A percentile compares a stretch with the other conserved stretches of the same genome.
phyloP scores from a whole-genome alignment of 257 asterid species.

The Cruciata laevipes region DNA sequence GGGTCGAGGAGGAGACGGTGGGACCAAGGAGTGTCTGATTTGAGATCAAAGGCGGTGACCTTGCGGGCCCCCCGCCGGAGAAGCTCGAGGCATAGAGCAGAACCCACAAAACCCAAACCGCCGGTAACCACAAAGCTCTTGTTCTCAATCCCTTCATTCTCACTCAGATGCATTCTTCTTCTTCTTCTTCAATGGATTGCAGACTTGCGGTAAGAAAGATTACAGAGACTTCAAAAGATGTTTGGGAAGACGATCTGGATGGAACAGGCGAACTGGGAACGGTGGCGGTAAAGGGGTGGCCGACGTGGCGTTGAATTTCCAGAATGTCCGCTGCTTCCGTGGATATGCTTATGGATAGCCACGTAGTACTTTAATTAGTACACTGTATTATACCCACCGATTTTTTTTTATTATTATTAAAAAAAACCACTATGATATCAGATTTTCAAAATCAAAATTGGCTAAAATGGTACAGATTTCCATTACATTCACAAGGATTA shows the following conservation, averaged over 20 bases:
- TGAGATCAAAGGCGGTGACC: slow-evolving; percentile 76
- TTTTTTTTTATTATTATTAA: no score
- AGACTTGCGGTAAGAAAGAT: not conserved
- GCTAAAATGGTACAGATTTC: no score
- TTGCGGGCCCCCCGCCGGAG: slow-evolving; percentile 71
- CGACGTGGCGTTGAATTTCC: not conserved
- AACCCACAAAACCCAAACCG: slow-evolving; percentile 83
- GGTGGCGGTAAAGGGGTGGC: not conserved
- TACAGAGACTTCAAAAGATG: not conserved
- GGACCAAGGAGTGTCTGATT: slow-evolving; percentile 71
- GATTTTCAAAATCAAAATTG: no score
- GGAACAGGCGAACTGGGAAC: not conserved
- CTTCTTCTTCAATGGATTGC: not conserved
- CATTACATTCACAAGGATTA: no score
- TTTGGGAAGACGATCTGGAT: not conserved
- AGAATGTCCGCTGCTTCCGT: not conserved
- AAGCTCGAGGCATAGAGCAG: slow-evolving; percentile 86
- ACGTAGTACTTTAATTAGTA: no score
- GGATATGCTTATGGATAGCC: not conserved
- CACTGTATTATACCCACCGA: no score
- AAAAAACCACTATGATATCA: no score
- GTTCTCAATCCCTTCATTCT: slow-evolving; percentile 86
- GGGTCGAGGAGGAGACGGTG: slow-evolving; percentile 32
- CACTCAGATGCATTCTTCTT: slow-evolving; percentile 78
- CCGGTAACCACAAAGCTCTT: slow-evolving; percentile 76